These are phyloP conservation scores for Mucor plumbeus DNA, from an alignment of 371 early-diverging fungal species.

Conservation along the genomic window DNA sequence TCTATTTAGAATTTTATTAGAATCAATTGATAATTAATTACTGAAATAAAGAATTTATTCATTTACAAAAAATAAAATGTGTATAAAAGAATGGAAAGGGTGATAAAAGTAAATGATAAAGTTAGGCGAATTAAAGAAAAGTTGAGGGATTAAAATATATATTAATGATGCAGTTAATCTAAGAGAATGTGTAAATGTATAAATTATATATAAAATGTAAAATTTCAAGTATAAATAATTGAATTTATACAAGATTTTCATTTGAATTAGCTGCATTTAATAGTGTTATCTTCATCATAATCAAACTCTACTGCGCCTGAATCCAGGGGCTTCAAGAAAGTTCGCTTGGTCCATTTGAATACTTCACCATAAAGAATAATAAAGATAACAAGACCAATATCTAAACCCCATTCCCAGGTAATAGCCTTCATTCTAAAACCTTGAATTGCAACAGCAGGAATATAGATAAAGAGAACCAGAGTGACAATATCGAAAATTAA, in stretches of 20 bases:
- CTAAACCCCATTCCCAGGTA: constrained; percentile 81
- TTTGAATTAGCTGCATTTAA: background rate
- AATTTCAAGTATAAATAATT: background rate
- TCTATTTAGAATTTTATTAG: no score
- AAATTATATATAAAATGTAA: background rate
- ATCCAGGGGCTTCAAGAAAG: constrained; percentile 38
- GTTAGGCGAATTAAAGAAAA: background rate
- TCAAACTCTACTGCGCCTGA: constrained; percentile 2
- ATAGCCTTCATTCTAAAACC: constrained; percentile 71
- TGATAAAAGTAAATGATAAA: background rate
- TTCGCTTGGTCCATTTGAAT: constrained; percentile 45
- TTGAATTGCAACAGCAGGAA: constrained; percentile 65
- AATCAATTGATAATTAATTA: no score
- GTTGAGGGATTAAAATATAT: background rate
- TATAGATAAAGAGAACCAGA: constrained; percentile 67
- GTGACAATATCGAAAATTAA: constrained; percentile 53
- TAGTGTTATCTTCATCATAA: background rate
- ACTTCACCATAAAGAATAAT: constrained; percentile 62
- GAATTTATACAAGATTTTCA: background rate
- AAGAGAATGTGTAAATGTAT: background rate
- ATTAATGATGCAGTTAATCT: background rate
- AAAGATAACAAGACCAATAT: constrained; percentile 51
- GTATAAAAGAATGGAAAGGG: no score
- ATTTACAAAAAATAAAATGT: no score
- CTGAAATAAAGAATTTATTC: no score